Evolutionary conservation across 1,284 basidiomycete genomes (phyloP), one percentile per base, ranked within the genome.

Genomic region (Vanrija sp.): DNA sequence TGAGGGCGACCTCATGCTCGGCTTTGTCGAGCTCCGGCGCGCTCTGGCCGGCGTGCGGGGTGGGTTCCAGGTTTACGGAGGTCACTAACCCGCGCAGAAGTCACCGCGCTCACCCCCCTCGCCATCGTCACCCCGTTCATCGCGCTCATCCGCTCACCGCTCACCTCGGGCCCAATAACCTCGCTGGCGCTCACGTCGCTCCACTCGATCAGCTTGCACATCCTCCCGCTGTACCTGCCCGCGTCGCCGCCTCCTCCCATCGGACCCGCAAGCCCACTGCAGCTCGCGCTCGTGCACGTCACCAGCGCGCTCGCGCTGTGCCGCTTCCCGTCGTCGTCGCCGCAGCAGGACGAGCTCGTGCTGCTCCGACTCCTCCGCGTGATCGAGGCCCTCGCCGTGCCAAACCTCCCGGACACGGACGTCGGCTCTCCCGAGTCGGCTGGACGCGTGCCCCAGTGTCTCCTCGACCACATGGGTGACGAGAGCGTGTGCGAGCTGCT

Each of bases 401-500:
- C 85, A 25, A 77, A 59, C 6, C 53, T 74, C 3, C 31, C 31
- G 10, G 31, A 31, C 31, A 31, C 31, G 31, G 31, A 31, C 31
- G 31, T 31, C 31, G 31, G 31, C 31, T 31, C 31, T 4, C 60
- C 67, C 3, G 47, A 51, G 4, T 44, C 49, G 10, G 38, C 47
- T 3, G 16, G 25, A 4, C 45, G 44, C 23, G 27, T 22, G n/a
- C 55, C 54, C 20, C 72, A 47, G 81, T 63, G 55, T 47, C 60
- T 71, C 43, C 52, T 73, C 9, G 69, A 73, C 20, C 79, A 81
- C 12, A 80, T 97, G 38, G 88, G 89, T 37, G 95, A 99, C 67
- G 85, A 96, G 56, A 89, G 93, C 71, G 87, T 98, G 19, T 98
- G 96, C 73, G 95, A 98, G 77, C 93, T 98, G 85, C 80, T 99